Percentiles rank a stretch among this genome's conserved stretches.
phyloP scores from a whole-genome alignment of 805 yeast species.

The Maudiozyma pseudohumilis region DNA sequence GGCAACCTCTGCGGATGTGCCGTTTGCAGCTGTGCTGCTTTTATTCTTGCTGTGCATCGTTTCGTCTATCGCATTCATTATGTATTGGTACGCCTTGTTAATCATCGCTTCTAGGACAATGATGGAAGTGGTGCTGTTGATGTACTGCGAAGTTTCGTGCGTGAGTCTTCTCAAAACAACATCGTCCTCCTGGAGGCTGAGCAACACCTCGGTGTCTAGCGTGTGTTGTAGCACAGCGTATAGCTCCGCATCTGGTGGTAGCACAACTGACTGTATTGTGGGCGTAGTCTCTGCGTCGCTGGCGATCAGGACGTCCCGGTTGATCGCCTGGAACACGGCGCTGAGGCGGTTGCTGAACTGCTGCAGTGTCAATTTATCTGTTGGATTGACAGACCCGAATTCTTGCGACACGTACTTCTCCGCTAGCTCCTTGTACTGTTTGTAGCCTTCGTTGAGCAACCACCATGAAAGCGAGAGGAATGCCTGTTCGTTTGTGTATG shows the following conservation, averaged over 20 bases:
- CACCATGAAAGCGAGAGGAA: constrained; percentile 89
- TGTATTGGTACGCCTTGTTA: constrained; percentile 24
- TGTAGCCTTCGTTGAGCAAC: constrained; percentile 83
- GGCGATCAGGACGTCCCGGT: constrained; percentile 25
- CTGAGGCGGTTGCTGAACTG: constrained; percentile 44
- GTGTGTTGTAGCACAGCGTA: constrained; percentile 47
- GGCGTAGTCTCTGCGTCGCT: constrained; percentile 22
- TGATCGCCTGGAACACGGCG: constrained; percentile 25
- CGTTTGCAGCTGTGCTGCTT: background rate
- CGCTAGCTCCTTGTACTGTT: constrained; percentile 41
- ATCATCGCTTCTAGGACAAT: constrained; percentile 22
- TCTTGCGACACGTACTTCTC: constrained; percentile 47
- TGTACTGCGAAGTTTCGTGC: constrained; percentile 37
- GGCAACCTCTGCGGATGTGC: constrained; percentile 2
- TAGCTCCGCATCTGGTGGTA: constrained; percentile 41
- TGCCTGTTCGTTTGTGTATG: constrained; percentile 61
- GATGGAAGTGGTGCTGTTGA: constrained; percentile 25
- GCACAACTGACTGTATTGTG: constrained; percentile 28
- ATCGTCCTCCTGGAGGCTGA: constrained; percentile 18
- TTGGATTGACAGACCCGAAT: constrained; percentile 57
- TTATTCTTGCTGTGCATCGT: constrained; percentile 13
- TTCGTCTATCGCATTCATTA: constrained; percentile 19
- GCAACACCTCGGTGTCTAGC: constrained; percentile 33
- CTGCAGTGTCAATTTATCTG: constrained; percentile 55
- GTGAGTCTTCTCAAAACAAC: constrained; percentile 31